These are phyloP conservation scores for Aspergillus carbonarius DNA, from an alignment of 2,329 filamentous ascomycete species.

Conservation along the genomic window DNA sequence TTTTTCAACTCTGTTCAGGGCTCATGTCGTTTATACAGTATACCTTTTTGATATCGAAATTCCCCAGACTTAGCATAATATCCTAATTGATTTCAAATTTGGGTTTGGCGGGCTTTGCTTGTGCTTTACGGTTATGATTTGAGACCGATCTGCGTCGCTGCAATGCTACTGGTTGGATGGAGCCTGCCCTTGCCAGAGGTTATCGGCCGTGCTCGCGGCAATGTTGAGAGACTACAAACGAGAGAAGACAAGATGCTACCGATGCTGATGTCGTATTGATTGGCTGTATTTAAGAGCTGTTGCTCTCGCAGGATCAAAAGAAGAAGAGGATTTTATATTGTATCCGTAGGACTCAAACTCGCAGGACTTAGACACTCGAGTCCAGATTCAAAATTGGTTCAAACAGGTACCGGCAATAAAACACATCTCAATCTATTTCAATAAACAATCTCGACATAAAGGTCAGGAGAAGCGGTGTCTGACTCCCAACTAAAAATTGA, in stretches of 20 bases:
- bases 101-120: slow-evolving; percentile 6
- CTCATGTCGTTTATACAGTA: slow-evolving; percentile 38
- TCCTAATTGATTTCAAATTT: slow-evolving; percentile 29
- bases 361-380: not conserved
- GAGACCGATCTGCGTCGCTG: not conserved
- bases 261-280: not conserved
- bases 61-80: slow-evolving; percentile 32
- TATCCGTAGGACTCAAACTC: not conserved
- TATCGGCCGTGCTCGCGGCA: not conserved
- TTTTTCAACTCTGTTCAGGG: slow-evolving; percentile 27
- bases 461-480: too few species aligned
- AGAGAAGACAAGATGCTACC: not conserved
- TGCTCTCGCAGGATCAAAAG: not conserved
- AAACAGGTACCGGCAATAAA: too few species aligned
- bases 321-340: not conserved
- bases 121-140: not conserved
- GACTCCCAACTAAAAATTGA: too few species aligned
- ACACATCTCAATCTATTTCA: too few species aligned
- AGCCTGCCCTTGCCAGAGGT: not conserved
- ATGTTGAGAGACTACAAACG: not conserved
- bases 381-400: too few species aligned
- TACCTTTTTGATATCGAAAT: slow-evolving; percentile 25
- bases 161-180: not conserved
- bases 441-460: too few species aligned
- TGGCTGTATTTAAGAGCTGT: not conserved